Evolutionary conservation across 1,284 basidiomycete species (phyloP).

Genomic region (Fomitiporia mediterranea): DNA sequence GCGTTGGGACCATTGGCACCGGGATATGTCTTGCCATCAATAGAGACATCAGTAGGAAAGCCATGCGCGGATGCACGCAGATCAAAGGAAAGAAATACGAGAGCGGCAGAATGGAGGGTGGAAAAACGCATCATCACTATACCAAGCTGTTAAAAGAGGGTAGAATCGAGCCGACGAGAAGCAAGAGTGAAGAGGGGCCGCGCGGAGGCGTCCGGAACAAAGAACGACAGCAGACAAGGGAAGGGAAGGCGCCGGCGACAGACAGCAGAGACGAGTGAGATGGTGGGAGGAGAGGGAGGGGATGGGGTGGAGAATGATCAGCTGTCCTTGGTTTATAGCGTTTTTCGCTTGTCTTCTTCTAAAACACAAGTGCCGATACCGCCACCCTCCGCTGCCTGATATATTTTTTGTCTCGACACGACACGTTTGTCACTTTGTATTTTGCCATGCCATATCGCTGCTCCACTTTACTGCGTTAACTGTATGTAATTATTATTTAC

Average conservation of each 20-base stretch:
- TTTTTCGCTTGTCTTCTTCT: too few relatives aligned
- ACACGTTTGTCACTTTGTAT: too few relatives aligned
- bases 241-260: not conserved
- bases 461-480: too few relatives aligned
- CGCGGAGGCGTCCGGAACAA: not conserved
- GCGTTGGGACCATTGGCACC: conserved; percentile 16
- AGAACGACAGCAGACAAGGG: conserved; percentile 1
- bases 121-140: conserved; percentile 7
- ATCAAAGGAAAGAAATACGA: conserved; percentile 8
- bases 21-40: conserved; percentile 14
- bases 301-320: too few relatives aligned
- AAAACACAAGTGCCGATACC: too few relatives aligned
- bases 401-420: too few relatives aligned
- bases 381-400: too few relatives aligned
- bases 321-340: too few relatives aligned
- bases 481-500: too few relatives aligned
- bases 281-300: not conserved
- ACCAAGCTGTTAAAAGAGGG: not conserved
- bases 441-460: too few relatives aligned
- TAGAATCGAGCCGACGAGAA: not conserved
- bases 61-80: conserved; percentile 11
- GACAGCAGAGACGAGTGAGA: not conserved
- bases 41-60: not conserved
- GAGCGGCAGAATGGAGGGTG: not conserved
- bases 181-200: conserved; percentile 3